These are phyloP conservation scores for Furcasterigmium furcatum DNA, from an alignment of 2,329 filamentous ascomycete genomes.

Conservation along the genomic window DNA sequence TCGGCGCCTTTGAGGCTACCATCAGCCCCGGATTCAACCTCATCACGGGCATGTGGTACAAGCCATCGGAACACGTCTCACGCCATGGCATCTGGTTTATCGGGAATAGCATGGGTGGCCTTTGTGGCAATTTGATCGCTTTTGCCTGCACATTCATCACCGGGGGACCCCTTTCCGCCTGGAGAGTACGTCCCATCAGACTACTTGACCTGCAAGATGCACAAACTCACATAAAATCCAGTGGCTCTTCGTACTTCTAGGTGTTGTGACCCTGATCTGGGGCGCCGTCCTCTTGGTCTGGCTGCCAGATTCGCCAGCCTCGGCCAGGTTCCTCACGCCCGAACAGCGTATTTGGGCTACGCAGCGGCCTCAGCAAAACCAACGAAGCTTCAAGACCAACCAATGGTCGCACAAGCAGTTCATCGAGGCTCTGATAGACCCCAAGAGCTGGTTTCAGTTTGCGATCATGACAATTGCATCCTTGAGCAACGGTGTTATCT, in stretches of 20 bases:
- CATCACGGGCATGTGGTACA: slow-evolving; percentile 34
- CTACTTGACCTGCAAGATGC: background rate
- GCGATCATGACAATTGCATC: background rate
- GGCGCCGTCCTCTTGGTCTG: slow-evolving; percentile 18
- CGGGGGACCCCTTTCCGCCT: slow-evolving; percentile 18
- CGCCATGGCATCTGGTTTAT: slow-evolving; percentile 29
- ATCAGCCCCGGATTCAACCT: slow-evolving; percentile 30
- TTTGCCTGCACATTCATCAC: slow-evolving; percentile 27
- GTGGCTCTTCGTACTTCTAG: slow-evolving; percentile 32
- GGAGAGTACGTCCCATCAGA: slow-evolving; percentile 12
- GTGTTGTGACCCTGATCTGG: slow-evolving; percentile 22
- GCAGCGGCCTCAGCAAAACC: background rate
- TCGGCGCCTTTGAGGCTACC: slow-evolving; percentile 31
- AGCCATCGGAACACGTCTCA: slow-evolving; percentile 29
- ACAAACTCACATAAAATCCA: slow-evolving; percentile 6
- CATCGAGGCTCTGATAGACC: slow-evolving; percentile 49
- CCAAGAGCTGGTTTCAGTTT: slow-evolving; percentile 58
- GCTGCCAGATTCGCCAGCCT: slow-evolving; percentile 23
- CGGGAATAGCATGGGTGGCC: slow-evolving; percentile 26
- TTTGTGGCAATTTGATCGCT: slow-evolving; percentile 26
- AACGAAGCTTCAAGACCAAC: background rate
- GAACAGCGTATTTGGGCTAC: background rate
- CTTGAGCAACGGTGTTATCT: background rate
- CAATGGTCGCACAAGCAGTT: slow-evolving; percentile 31
- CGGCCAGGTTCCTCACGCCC: slow-evolving; percentile 21